phyloP scores from a whole-genome alignment of 805 yeast genomes.

The Candida wancherniae region DNA sequence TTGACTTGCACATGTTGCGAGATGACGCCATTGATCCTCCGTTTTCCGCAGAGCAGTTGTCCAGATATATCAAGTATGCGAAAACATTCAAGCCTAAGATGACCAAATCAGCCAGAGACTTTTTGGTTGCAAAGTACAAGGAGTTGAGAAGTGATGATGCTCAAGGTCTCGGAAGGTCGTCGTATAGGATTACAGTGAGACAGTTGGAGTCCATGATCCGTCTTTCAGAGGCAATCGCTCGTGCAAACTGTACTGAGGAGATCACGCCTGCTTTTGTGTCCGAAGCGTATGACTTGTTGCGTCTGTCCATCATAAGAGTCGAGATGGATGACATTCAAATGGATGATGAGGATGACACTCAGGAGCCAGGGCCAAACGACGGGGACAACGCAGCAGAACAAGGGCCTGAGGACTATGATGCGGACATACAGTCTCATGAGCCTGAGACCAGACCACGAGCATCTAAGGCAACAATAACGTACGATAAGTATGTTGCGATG shows the following conservation, averaged over 20 bases:
- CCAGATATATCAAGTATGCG: slow-evolving; percentile 87
- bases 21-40: slow-evolving; percentile 91
- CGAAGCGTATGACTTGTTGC: slow-evolving; percentile 85
- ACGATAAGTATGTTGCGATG: slow-evolving; percentile 81
- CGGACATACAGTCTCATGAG: slow-evolving; percentile 4
- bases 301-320: slow-evolving; percentile 89
- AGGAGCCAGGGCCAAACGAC: slow-evolving; percentile 15
- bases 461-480: slow-evolving; percentile 51
- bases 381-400: slow-evolving; percentile 6
- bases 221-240: slow-evolving; percentile 91
- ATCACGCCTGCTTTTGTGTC: slow-evolving; percentile 81
- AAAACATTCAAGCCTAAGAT: slow-evolving; percentile 87
- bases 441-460: slow-evolving; percentile 2
- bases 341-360: slow-evolving; percentile 42
- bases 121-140: slow-evolving; percentile 72
- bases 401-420: slow-evolving; percentile 13
- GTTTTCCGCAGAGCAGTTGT: slow-evolving; percentile 78
- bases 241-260: slow-evolving; percentile 91
- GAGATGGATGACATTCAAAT: slow-evolving; percentile 90
- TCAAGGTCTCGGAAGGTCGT: slow-evolving; percentile 77
- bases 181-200: slow-evolving; percentile 94
- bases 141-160: slow-evolving; percentile 87
- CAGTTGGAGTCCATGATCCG: slow-evolving; percentile 93
- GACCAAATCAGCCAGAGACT: slow-evolving; percentile 75
- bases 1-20: slow-evolving; percentile 82